Evolutionary conservation across 2,329 filamentous ascomycete species (phyloP), one percentile per base, ranked within the genome.

Genomic region (Paecilomyces fulvus): DNA sequence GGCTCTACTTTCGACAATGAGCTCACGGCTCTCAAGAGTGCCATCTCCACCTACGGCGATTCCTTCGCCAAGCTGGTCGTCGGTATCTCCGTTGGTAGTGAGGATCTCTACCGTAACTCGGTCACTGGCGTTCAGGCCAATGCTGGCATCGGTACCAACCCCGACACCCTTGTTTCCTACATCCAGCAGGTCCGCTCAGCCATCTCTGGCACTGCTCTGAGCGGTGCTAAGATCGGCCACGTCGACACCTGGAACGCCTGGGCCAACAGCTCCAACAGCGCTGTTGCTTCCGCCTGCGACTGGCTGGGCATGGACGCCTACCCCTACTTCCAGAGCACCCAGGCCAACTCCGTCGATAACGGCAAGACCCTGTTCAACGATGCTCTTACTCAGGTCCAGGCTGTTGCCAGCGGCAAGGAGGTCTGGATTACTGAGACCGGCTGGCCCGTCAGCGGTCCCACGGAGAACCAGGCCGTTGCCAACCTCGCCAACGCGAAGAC

Each of bases 371-470:
- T 91, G 53, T 94, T 95, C 78, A 77, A 85, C 67, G 78, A 81
- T 12, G 85, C 89, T 14, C 77, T 88, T 43, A 73, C 79, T 52
- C 78, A 80, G 58, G 89, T 87, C 31, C 72, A 80, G 60, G 73
- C 69, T 14, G 85, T 78, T 49, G 79, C 83, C 33, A 76, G 79
- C 33, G 83, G 82, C 67, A 92, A 91, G 80, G 78, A 82, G 17
- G 82, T 95, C 64, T 94, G 89, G 89, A 81, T 95, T 60, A 94
- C 90, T 28, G 90, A 95, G 80, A 94, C 90, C 14, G 91, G 91
- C 61, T 94, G 89, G 84, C 90, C 91, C 52, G 84, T 91, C 54
- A 84, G 79, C 65, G 91, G 90, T 56, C 75, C 81, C 61, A 79
- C 76, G 1, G 74, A 80, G 59, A 85, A 84, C 63, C 69, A 82